Evolutionary conservation across 2,329 filamentous ascomycete genomes (phyloP).

Genomic region (Sporothrix protearum): DNA sequence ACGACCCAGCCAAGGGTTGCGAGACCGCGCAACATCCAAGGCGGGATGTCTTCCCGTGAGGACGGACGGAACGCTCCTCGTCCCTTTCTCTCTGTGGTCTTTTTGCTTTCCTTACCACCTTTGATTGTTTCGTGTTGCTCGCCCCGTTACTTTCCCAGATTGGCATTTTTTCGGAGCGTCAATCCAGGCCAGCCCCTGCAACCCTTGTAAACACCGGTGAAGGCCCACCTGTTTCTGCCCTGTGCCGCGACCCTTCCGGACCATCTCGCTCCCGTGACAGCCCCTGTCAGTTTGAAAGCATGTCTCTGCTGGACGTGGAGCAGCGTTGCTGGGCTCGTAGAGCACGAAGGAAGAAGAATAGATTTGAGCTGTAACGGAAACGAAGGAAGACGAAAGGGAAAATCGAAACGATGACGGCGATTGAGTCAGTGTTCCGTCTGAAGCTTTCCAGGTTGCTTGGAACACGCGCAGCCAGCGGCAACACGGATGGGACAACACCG

Average conservation of each 20-base stretch:
- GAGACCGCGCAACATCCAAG: background rate
- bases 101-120: background rate
- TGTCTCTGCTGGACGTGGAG: background rate
- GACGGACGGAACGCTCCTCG: constrained; percentile 22
- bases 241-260: too few species aligned
- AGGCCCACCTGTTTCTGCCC: background rate
- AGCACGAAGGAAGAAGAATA: too few species aligned
- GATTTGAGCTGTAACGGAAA: background rate
- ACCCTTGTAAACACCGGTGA: background rate
- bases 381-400: too few species aligned
- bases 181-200: background rate
- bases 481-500: background rate
- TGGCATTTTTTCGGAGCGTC: background rate
- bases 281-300: background rate
- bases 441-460: background rate
- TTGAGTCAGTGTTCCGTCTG: background rate
- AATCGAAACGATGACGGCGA: background rate
- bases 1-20: background rate
- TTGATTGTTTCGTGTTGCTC: background rate
- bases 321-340: background rate
- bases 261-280: too few species aligned
- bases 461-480: background rate
- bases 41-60: constrained; percentile 18
- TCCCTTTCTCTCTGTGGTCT: background rate
- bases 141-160: background rate